These are phyloP conservation scores for Mucor piriformis DNA, from an alignment of 371 early-diverging fungal species.

Conservation along the genomic window DNA sequence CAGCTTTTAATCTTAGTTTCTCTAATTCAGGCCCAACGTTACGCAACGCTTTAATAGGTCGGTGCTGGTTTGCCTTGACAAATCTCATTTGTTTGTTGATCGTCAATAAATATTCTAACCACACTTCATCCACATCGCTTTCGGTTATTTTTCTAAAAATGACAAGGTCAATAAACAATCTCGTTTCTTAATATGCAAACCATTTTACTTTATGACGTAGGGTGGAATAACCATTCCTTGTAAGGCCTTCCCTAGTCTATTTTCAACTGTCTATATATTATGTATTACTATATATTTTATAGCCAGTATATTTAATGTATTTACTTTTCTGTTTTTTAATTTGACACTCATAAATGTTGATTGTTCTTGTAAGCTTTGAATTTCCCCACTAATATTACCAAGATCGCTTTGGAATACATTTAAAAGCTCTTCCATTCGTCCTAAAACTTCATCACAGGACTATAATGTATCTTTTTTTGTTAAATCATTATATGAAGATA, in stretches of 20 bases:
- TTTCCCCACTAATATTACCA: constrained; percentile 86
- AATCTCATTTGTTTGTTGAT: constrained; percentile 86
- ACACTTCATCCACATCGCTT: constrained; percentile 86
- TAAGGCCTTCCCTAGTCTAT: constrained; percentile 66
- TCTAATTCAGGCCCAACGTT: constrained; percentile 92
- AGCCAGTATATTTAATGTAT: background rate
- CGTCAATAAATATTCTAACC: constrained; percentile 76
- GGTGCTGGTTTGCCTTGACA: constrained; percentile 64
- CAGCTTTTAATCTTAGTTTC: constrained; percentile 77
- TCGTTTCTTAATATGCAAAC: too few relatives aligned
- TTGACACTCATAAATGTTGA: constrained; percentile 79
- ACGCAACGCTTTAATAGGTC: constrained; percentile 71
- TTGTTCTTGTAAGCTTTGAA: constrained; percentile 81
- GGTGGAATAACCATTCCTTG: constrained; percentile 86
- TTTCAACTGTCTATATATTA: constrained; percentile 61
- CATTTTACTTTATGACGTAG: constrained; percentile 64
- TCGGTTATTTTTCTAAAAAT: constrained; percentile 70
- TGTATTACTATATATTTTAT: background rate
- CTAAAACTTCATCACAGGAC: constrained; percentile 81
- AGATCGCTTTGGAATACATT: constrained; percentile 84
- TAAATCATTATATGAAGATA: too few relatives aligned
- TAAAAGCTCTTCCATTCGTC: constrained; percentile 84
- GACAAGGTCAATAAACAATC: too few relatives aligned
- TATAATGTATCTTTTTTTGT: constrained; percentile 13
- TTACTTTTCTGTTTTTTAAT: constrained; percentile 81